Evolutionary conservation across 768 basidiomycete genomes (phyloP).

Genomic region (Tylopilus intermedius): DNA sequence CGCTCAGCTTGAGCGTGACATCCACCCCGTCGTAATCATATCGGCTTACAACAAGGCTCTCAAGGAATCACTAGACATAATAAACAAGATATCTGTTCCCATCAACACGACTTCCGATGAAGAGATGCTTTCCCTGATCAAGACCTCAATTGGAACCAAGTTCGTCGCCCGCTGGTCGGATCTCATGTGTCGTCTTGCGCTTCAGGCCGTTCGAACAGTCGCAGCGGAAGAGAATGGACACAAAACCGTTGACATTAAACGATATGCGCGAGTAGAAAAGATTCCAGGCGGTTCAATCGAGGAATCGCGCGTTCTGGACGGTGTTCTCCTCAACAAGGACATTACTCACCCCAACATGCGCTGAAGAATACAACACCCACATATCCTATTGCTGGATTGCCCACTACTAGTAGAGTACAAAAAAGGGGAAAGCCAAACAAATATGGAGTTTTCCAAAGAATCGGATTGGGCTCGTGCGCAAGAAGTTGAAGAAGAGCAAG

Average conservation of each 20-base stretch:
- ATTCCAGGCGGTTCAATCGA: slow-evolving; percentile 98
- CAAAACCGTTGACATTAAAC: slow-evolving; percentile 95
- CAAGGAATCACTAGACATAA: slow-evolving; percentile 84
- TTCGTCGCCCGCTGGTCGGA: slow-evolving; percentile 96
- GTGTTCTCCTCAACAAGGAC: slow-evolving; percentile 98
- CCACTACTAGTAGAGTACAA: slow-evolving; percentile 99
- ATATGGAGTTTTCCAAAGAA: slow-evolving; percentile 96
- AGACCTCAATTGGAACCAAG: slow-evolving; percentile 97
- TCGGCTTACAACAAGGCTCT: slow-evolving; percentile 96
- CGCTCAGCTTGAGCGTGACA: slow-evolving; percentile 89
- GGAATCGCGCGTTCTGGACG: slow-evolving; percentile 77
- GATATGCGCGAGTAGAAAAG: slow-evolving; percentile 96
- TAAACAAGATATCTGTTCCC: slow-evolving; percentile 82
- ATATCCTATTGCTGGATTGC: slow-evolving; percentile 88
- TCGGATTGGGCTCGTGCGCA: slow-evolving; percentile 88
- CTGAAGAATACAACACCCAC: slow-evolving; percentile 80
- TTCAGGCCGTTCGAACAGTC: slow-evolving; percentile 89
- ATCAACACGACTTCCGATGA: slow-evolving; percentile 82
- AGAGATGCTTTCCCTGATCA: slow-evolving; percentile 95
- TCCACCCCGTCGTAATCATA: slow-evolving; percentile 99
- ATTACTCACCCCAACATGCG: slow-evolving; percentile 98
- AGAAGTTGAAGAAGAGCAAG: slow-evolving; percentile 95
- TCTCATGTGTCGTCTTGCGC: slow-evolving; percentile 93
- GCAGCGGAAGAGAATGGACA: slow-evolving; percentile 68
- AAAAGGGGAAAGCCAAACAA: slow-evolving; percentile 97